phyloP scores from a whole-genome alignment of 1,284 basidiomycete species.

The Marasmius tenuissimus region DNA sequence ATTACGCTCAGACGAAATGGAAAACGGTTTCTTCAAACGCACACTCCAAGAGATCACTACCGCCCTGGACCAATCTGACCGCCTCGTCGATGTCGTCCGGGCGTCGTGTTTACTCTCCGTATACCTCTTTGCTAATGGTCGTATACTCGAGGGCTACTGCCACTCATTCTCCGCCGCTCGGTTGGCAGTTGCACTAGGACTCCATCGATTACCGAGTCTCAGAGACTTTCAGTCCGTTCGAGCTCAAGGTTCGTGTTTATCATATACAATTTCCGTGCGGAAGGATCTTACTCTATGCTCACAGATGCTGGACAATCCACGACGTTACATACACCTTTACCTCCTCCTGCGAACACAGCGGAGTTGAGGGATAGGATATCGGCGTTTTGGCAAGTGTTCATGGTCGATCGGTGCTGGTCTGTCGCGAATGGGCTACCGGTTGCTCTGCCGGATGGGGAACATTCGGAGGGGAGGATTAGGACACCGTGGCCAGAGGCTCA shows the following conservation, averaged over 20 bases:
- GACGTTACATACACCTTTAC: conserved; percentile 31
- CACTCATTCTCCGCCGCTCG: conserved; percentile 59
- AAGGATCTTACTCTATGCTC: background rate
- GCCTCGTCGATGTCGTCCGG: conserved; percentile 56
- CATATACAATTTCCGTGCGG: background rate
- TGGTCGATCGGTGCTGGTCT: conserved; percentile 59
- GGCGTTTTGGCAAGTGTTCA: conserved; percentile 64
- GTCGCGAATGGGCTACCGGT: conserved; percentile 52
- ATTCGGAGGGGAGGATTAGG: conserved; percentile 46
- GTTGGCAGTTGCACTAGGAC: conserved; percentile 52
- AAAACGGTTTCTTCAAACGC: conserved; percentile 47
- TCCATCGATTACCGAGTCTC: conserved; percentile 43
- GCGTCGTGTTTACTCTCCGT: conserved; percentile 59
- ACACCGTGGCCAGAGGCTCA: conserved; percentile 49
- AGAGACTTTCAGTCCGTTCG: background rate
- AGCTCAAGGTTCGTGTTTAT: background rate
- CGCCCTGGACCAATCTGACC: conserved; percentile 50
- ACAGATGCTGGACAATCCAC: background rate
- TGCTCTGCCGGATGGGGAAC: conserved; percentile 51
- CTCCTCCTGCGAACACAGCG: conserved; percentile 35
- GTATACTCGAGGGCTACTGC: conserved; percentile 58
- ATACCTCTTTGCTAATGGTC: conserved; percentile 58
- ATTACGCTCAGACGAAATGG: conserved; percentile 38
- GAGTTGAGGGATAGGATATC: conserved; percentile 50
- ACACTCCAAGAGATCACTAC: conserved; percentile 49